Evolutionary conservation across 2,329 filamentous ascomycete species (phyloP), one percentile per base, ranked within the genome.

Genomic region (Catunica adiposa): DNA sequence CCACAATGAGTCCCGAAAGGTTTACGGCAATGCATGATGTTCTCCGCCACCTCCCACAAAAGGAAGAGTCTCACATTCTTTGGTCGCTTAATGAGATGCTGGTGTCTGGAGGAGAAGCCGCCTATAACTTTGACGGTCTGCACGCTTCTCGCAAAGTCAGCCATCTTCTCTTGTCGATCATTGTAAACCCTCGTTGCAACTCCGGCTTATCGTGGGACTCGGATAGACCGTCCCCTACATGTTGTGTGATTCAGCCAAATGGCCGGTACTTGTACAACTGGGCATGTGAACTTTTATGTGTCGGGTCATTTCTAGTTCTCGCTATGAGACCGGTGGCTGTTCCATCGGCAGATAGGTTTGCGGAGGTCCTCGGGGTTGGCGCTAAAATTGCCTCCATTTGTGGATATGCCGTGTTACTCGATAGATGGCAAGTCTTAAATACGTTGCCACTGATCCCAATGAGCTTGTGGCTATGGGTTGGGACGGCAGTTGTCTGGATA

Each of bases 171-270:
- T 69, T 71, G 4, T 70, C 77, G 60, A 65, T 79, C 9, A 61
- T 80, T 0, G 68, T 82, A 44, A 78, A 77, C 59, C 63, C 72
- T 17, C 71, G 75, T 51, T 81, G 78, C 63, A 80, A 60, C 64
- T 71, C 64, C 58, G 70, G 60, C 61, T 67, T 59, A 9, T 1
- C 51, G 5, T 31, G 42, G 55, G 31, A 47, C 37, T 42, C 29
- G 3, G 20, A 42, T 11, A 22, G 47, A 14, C 23, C 26, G 3
- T 55, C 56, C 2, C 51, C 51, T 20, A 55, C 56, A 3, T 58
- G 56, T 37, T 58, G 56, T 34, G 25, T 58, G 3, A 34, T 31
- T n/a, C 44, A 29, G 15, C 56, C 56, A 3, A 14, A 20, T 52
- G 9, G 31, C 22, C 11, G 17, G 14, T 52, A 37, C 15, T 14